phyloP scores from a whole-genome alignment of 306 rosid species.

The peach (Prunus persica) region DNA sequence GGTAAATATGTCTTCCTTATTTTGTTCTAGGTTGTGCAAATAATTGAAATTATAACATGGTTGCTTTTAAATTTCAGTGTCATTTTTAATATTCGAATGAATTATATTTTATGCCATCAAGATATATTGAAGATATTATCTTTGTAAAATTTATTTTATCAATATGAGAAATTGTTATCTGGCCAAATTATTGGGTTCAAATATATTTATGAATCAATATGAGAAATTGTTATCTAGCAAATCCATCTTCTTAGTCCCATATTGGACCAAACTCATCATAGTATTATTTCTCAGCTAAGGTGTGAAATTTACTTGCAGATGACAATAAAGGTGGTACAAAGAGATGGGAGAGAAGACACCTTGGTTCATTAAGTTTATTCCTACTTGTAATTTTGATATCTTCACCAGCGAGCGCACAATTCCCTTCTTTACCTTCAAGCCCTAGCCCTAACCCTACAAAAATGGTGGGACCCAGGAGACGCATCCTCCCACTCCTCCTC shows the following conservation, averaged over 20 bases:
- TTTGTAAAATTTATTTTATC: background rate
- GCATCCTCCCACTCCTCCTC: conserved; percentile 60
- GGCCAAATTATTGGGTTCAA: background rate
- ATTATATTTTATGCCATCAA: background rate
- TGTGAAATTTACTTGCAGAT: conserved; percentile 50
- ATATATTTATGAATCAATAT: background rate
- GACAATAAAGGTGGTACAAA: conserved; percentile 79
- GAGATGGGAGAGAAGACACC: conserved; percentile 87
- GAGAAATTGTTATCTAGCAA: background rate
- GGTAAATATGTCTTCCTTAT: no score
- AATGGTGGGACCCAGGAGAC: conserved; percentile 69
- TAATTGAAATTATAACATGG: no score
- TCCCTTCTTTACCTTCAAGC: background rate
- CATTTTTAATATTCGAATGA: no score
- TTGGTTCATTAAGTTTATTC: conserved; percentile 83
- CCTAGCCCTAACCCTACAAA: background rate
- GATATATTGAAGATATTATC: background rate
- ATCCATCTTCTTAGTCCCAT: background rate
- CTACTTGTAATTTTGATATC: conserved; percentile 64
- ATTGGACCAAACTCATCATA: background rate
- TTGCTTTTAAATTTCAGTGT: background rate
- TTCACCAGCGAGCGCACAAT: conserved; percentile 33
- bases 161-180: no score
- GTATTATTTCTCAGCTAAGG: background rate
- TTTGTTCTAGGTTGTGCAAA: no score